Evolutionary conservation across 176 grass and related monocot species (phyloP).

Genomic region (Bromus sterilis): DNA sequence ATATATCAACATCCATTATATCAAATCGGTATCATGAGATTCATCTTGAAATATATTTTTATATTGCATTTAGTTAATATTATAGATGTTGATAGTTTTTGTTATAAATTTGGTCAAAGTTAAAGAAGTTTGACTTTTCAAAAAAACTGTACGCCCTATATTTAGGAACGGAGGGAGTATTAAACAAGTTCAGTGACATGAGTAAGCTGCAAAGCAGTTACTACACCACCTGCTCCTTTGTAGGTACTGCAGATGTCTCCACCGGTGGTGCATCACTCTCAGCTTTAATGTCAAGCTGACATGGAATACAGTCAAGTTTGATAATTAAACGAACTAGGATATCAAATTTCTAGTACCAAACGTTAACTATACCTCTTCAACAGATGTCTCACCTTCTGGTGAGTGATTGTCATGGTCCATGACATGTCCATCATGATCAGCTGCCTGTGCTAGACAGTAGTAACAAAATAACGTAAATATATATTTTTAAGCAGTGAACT

Average conservation of each 20-base stretch:
- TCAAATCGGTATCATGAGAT: too few relatives aligned
- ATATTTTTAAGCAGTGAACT: background rate
- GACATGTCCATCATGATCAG: constrained; percentile 28
- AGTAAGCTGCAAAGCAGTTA: constrained; percentile 1
- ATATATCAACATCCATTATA: too few relatives aligned
- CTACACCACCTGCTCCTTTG: constrained; percentile 26
- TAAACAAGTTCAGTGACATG: constrained; percentile 3
- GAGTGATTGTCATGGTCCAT: constrained; percentile 26
- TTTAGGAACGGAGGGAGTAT: too few relatives aligned
- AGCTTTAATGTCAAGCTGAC: constrained; percentile 24
- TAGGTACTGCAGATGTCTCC: constrained; percentile 20
- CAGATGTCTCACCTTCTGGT: constrained; percentile 20
- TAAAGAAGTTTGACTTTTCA: too few relatives aligned
- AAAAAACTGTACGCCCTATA: too few relatives aligned
- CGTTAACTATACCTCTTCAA: constrained; percentile 28
- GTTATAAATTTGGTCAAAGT: too few relatives aligned
- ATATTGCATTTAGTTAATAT: too few relatives aligned
- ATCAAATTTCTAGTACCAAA: background rate
- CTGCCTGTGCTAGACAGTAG: constrained; percentile 22
- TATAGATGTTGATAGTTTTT: too few relatives aligned
- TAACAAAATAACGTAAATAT: background rate
- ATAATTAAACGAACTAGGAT: constrained; percentile 1
- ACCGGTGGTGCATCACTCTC: background rate
- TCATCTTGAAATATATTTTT: too few relatives aligned
- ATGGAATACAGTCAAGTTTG: background rate